Evolutionary conservation across 768 basidiomycete genomes (phyloP), one percentile per base, ranked within the genome.

Genomic region (Termitomyces heimii): DNA sequence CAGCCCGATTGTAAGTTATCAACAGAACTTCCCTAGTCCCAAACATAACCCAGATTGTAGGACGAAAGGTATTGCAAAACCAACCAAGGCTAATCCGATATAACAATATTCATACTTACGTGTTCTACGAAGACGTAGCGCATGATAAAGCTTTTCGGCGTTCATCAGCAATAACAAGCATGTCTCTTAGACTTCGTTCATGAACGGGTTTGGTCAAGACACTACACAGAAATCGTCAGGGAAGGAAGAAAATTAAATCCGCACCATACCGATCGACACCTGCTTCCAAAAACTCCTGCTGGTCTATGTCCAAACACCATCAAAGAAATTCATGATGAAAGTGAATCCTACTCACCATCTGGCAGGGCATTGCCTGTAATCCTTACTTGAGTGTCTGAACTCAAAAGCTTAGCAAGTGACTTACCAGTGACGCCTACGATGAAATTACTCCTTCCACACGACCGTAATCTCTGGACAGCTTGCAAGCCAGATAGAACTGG

Each of bases 191-290:
- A 57, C 73, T 77, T 54, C 74, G 78, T 71, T 90, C 88, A 24
- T 85, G 76, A 2, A 92, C 90, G 0, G 91, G 90, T 71, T 92
- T 92, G 47, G 88, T 91, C 59, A 92, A 70, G 16, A 92, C 82
- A 52, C 88, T 90, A 55, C 14, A 57, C 56, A 29, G 48, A 22
- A 18, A 55, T 5, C 60, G 59, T 62, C 53, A 49, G 53, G 28
- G 47, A 48, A n/a, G 2, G 26, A 54, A 51, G 22, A 29, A 2
- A 10, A n/a, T 42, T 32, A 34, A 13, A 46, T 46, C 58, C 31
- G 20, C 58, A 22, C 73, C 84, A 58, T 70, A 89, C 88, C 82
- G 77, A 72, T 91, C 85, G 45, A 82, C 89, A 29, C 89, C 89
- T 4, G 90, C 89, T 12, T 81, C 81, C 10, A 86, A 72, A 67